Conservation (phyloP, 139 green algal genomes). For the Chlorella sp. region DNA sequence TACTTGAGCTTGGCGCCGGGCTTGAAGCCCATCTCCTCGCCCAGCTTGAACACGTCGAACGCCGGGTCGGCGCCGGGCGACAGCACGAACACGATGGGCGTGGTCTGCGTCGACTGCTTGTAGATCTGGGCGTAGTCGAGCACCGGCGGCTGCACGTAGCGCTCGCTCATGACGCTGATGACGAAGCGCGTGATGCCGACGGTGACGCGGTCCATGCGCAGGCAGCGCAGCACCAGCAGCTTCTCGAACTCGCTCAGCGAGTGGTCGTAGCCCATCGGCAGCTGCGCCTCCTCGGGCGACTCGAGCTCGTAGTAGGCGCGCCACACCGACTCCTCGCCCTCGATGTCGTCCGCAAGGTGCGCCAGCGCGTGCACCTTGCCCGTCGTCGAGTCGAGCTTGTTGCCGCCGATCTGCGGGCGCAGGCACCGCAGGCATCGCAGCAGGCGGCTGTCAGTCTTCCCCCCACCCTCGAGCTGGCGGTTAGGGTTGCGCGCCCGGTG, state of each 20-base stretch:
- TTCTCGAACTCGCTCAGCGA: conserved; percentile 68
- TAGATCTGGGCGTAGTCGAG: conserved; percentile 75
- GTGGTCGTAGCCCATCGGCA: conserved; percentile 49
- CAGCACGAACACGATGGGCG: conserved; percentile 86
- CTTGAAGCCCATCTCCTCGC: conserved; percentile 81
- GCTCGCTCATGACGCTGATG: conserved; percentile 43
- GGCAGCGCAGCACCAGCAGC: conserved; percentile 75
- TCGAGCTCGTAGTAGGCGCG: conserved; percentile 56
- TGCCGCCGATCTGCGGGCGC: background rate
- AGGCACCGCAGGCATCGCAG: no score
- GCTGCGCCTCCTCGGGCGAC: conserved; percentile 43
- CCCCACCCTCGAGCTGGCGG: no score
- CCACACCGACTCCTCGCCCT: conserved; percentile 56
- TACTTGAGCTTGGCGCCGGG: conserved; percentile 85
- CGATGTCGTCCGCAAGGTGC: conserved; percentile 55
- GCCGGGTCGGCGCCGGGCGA: conserved; percentile 79
- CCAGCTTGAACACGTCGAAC: conserved; percentile 87
- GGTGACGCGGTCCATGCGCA: conserved; percentile 76
- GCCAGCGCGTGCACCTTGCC: conserved; percentile 26
- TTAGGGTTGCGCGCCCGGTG: no score
- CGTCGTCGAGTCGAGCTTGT: background rate
- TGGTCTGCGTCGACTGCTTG: conserved; percentile 56
- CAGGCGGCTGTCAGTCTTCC: no score
- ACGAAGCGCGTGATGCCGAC: conserved; percentile 58
- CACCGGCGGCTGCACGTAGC: conserved; percentile 60